Base-by-base conservation (phyloP, 2,329 filamentous ascomycete species). In the Paraphaeosphaeria minitans region DNA sequence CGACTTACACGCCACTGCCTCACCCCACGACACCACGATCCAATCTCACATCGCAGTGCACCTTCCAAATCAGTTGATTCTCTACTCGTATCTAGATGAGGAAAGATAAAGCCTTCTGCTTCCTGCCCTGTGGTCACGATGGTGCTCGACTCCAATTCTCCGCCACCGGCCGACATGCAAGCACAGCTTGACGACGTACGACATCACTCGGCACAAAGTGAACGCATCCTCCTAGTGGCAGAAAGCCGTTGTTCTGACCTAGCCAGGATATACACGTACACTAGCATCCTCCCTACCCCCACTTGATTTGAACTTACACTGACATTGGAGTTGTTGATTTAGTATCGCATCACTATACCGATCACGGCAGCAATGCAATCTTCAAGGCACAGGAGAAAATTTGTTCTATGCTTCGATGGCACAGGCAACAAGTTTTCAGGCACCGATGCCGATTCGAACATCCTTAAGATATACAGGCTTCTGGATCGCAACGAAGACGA, bases 381-480 rank as follows among this genome's bases (percentile, higher is more conserved):
- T 46, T 39, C 42, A n/a, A 47, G 13, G 37, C 39, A 12, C 9
- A 52, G 48, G 21, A 52, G 41, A 19, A 50, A 39, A 21, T 58
- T 54, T 24, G 90, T 78, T 16, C 75, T 82, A 22, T 82, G 77
- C 60, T 79, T 80, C 45, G 78, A 80, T 57, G 78, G 49, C 13
- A 51, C 49, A 10, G 49, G 49, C 5, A 51, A 51, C 37, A 51
- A 78, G 50, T 80, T 79, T 53, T 73, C 71, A 14, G 77, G 77
- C 3, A 77, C 73, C 3, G 74, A 76, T 41, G 66, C 74, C 7
- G 77, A 79, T 60, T 77, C 75, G 41, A 79, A 79, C 53, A 78
- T 91, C 65, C 77, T 91, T 59, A 90, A 90, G 68, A 89, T 91
- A 12, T 90, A 88, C 64, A 83, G 87, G 39, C 89, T 89, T 82